phyloP scores from a whole-genome alignment of 805 yeast genomes.

The Teunomyces pallodes region DNA sequence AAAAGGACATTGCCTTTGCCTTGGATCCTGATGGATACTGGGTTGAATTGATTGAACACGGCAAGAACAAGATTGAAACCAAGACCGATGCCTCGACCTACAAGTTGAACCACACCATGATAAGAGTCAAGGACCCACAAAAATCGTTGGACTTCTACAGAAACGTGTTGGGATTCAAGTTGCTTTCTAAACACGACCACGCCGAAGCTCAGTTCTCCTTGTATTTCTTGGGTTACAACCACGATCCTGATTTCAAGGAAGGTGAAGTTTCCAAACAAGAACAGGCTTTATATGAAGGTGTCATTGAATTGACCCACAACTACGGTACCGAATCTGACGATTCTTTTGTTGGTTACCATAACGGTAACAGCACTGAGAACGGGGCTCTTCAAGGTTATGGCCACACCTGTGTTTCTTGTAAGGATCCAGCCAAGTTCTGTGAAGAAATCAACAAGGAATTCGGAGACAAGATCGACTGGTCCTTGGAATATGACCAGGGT shows the following conservation, averaged over 20 bases:
- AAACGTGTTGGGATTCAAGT: slow-evolving; percentile 76
- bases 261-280: slow-evolving; percentile 29
- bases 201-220: slow-evolving; percentile 77
- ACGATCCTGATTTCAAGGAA: slow-evolving; percentile 42
- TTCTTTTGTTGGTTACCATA: slow-evolving; percentile 70
- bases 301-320: slow-evolving; percentile 89
- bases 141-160: slow-evolving; percentile 76
- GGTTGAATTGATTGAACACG: slow-evolving; percentile 81
- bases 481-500: slow-evolving; percentile 55
- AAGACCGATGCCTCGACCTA: slow-evolving; percentile 40
- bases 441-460: slow-evolving; percentile 46
- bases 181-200: slow-evolving; percentile 55
- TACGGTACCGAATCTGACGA: slow-evolving; percentile 90
- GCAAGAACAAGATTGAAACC: slow-evolving; percentile 38
- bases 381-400: slow-evolving; percentile 80
- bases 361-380: slow-evolving; percentile 59
- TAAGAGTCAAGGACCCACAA: slow-evolving; percentile 83
- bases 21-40: slow-evolving; percentile 96
- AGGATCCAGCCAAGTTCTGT: slow-evolving; percentile 59
- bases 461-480: slow-evolving; percentile 51
- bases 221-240: slow-evolving; percentile 79
- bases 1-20: slow-evolving; percentile 88
- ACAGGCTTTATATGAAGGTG: slow-evolving; percentile 55
- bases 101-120: slow-evolving; percentile 86
- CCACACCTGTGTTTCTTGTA: slow-evolving; percentile 73